Base-by-base conservation (phyloP, 345 rosid species). In the Ailanthus altissimus region DNA sequence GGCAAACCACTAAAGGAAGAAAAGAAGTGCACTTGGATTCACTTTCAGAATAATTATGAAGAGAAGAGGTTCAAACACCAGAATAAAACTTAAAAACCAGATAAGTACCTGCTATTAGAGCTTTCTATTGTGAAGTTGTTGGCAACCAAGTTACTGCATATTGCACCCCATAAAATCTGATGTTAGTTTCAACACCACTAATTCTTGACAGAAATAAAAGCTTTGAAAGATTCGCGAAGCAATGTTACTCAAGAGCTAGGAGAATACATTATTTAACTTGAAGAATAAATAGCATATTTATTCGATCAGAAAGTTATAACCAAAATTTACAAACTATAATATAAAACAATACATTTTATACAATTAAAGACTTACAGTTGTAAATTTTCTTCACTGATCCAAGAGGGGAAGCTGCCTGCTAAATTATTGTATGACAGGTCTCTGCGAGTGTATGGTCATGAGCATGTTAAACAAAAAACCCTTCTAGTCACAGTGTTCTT, bases 381-480 rank as follows among this genome's bases (percentile, higher is more conserved):
- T 74, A 92, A 79, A 57, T 82, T 77, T 61, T 20, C 70, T 62
- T 72, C 73, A 70, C 25, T 84, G 82, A 89, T 73, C 97, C 97
- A 92, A 20, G 94, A 81, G 78, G 98, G 97, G 78, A 90, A 75
- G 79, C 57, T 86, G 42, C 96, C 96, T 4, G 75, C 63, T 82
- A 92, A 83, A 81, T 84, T 84, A 81, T 94, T 94, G 83, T 92
- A 92, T 0, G 97, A 89, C 57, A 90, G 84, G 85, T 94, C 98
- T 87, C 98, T 92, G 85, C 51, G 65, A 84, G 64, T 32, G 64
- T 16, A 46, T 67, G 62, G 71, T 7, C 57, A 40, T 43, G 47
- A 54, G 49, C 53, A 36, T 38, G 26, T 54, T 42, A 54, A 45
- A 11, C 8, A 53, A 46, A 38, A 26, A 70, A 79, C 23, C 38